These are phyloP conservation scores for Debaryomyces hansenii DNA, from an alignment of 805 yeast genomes.

Conservation along the genomic window DNA sequence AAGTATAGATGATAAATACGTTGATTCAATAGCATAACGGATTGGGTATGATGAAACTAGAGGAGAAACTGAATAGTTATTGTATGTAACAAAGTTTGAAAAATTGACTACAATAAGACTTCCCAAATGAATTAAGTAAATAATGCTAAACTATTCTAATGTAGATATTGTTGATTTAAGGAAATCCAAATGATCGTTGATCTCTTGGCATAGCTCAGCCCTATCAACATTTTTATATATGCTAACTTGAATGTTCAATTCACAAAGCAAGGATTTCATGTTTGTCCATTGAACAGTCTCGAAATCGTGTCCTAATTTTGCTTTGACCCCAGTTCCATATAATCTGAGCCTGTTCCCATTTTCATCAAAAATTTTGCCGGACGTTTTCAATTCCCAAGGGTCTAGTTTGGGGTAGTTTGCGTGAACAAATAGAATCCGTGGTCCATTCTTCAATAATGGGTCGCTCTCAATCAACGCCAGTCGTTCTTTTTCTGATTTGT, in stretches of 20 bases:
- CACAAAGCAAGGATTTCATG: constrained; percentile 57
- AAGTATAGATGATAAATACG: too few species aligned
- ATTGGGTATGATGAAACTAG: too few species aligned
- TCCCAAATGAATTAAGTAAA: background rate
- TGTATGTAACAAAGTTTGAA: background rate
- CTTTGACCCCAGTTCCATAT: constrained; percentile 57
- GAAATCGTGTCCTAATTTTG: constrained; percentile 55
- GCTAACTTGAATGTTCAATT: constrained; percentile 44
- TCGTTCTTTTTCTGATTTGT: constrained; percentile 7
- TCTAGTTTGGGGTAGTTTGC: constrained; percentile 68
- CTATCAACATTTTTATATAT: constrained; percentile 43
- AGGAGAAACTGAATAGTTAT: background rate
- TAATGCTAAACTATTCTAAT: constrained; percentile 25
- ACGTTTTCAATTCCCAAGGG: constrained; percentile 53
- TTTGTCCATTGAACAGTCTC: constrained; percentile 60
- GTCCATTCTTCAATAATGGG: constrained; percentile 14
- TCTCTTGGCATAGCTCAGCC: constrained; percentile 48
- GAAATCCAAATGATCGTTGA: constrained; percentile 45
- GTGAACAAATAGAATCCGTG: constrained; percentile 53
- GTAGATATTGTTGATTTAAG: constrained; percentile 37
- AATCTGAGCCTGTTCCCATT: constrained; percentile 52
- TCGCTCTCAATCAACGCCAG: constrained; percentile 5
- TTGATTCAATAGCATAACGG: too few species aligned
- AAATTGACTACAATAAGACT: background rate
- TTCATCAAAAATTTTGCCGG: constrained; percentile 39